A percentile compares a stretch with the other conserved stretches of the same genome.
These are phyloP conservation scores for Hydnum rufescens DNA, from an alignment of 768 basidiomycete genomes.

Conservation along the genomic window DNA sequence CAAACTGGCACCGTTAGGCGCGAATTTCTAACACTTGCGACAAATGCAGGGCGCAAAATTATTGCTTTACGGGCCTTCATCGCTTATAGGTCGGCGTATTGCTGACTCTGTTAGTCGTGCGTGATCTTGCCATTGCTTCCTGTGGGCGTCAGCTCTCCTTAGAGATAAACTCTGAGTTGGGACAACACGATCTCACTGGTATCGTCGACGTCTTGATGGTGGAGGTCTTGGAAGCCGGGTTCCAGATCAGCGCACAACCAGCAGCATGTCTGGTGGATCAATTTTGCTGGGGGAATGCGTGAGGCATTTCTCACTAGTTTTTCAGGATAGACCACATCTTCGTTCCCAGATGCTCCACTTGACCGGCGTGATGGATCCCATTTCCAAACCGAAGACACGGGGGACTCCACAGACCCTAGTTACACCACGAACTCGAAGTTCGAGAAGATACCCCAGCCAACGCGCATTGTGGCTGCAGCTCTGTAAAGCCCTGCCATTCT, in stretches of 20 bases:
- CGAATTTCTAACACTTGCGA: neutral
- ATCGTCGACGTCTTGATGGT: slow-evolving; percentile 34
- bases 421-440: no score
- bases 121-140: neutral
- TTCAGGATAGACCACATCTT: slow-evolving; percentile 18
- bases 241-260: slow-evolving; percentile 32
- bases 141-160: no score
- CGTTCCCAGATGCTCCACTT: no score
- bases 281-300: slow-evolving; percentile 13
- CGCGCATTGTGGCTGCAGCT: no score
- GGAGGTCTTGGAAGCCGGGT: slow-evolving; percentile 32
- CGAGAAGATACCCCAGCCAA: no score
- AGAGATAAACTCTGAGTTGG: slow-evolving; percentile 18
- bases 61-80: slow-evolving; percentile 26
- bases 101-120: slow-evolving; percentile 29
- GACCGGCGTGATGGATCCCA: no score
- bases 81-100: slow-evolving; percentile 33
- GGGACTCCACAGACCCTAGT: no score
- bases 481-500: no score
- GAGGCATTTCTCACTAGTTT: slow-evolving; percentile 28
- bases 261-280: slow-evolving; percentile 27
- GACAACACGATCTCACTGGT: slow-evolving; percentile 32
- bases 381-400: neutral
- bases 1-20: neutral
- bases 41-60: slow-evolving; percentile 27